Conservation (phyloP, 2,329 filamentous ascomycete species). For the Fusarium penzigii region DNA sequence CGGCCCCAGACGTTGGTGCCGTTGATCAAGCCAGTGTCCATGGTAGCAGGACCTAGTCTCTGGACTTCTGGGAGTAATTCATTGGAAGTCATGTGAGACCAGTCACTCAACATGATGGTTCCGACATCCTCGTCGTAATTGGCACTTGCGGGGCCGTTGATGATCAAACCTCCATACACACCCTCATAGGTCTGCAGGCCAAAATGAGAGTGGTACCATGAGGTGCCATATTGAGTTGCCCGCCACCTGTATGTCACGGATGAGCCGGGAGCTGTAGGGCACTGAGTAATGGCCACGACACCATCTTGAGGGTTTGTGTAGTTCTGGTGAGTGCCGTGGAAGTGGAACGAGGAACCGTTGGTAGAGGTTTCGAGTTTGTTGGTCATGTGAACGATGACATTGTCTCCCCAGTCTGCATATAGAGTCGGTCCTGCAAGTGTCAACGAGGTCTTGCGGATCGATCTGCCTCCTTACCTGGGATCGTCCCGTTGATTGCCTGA, state of each 20-base stretch:
- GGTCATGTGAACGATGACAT: conserved; percentile 52
- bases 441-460: background rate
- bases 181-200: conserved; percentile 54
- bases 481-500: conserved; percentile 56
- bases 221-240: conserved; percentile 55
- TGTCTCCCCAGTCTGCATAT: conserved; percentile 53
- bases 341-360: conserved; percentile 65
- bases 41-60: conserved; percentile 16
- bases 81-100: conserved; percentile 50
- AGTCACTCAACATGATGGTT: conserved; percentile 58
- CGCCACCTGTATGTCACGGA: conserved; percentile 59
- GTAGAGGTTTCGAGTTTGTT: conserved; percentile 44
- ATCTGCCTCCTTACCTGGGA: conserved; percentile 45
- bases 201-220: conserved; percentile 66
- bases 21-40: conserved; percentile 50
- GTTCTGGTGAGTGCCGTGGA: conserved; percentile 62
- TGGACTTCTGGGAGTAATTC: conserved; percentile 31
- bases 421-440: conserved; percentile 49
- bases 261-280: conserved; percentile 52
- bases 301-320: conserved; percentile 58
- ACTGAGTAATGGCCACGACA: conserved; percentile 51
- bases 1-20: conserved; percentile 40
- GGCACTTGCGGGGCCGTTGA: conserved; percentile 59
- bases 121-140: conserved; percentile 67
- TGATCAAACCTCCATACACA: conserved; percentile 60